Conservation (phyloP, 495 filamentous ascomycete genomes). For the Neurospora sp. region DNA sequence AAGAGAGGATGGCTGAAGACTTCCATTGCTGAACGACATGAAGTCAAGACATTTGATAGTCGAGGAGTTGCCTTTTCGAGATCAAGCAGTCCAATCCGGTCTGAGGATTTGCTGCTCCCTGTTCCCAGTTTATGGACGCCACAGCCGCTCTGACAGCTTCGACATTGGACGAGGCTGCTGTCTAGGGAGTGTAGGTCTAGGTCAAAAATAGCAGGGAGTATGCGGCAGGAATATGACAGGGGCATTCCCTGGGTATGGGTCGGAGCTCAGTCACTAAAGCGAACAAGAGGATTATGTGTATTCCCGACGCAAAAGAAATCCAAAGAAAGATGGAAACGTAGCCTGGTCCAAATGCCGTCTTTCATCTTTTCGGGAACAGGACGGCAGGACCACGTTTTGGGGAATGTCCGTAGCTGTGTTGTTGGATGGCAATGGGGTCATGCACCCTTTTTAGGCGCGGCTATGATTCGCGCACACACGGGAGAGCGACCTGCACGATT, state of each 20-base stretch:
- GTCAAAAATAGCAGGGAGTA: neutral
- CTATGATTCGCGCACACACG: neutral
- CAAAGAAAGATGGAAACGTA: neutral
- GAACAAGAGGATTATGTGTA: neutral
- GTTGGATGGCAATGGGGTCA: neutral
- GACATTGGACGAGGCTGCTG: slow-evolving; percentile 1
- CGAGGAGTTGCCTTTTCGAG: neutral
- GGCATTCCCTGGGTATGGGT: neutral
- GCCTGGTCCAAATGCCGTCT: neutral
- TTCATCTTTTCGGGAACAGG: neutral
- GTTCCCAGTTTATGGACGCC: neutral
- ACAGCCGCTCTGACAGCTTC: slow-evolving; percentile 5
- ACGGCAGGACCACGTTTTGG: slow-evolving; percentile 9
- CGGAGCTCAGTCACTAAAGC: neutral
- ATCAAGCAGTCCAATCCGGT: neutral
- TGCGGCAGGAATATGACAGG: neutral
- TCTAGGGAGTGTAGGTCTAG: neutral
- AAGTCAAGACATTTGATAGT: neutral
- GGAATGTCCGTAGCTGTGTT: slow-evolving; percentile 20
- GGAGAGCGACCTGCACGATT: neutral
- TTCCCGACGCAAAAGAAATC: neutral
- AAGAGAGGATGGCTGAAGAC: neutral
- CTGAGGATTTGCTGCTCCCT: neutral
- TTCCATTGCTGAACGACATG: neutral
- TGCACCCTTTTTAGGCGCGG: neutral